Base-by-base conservation (phyloP, 1,139 yeast species). In the Candida tropicalis region DNA sequence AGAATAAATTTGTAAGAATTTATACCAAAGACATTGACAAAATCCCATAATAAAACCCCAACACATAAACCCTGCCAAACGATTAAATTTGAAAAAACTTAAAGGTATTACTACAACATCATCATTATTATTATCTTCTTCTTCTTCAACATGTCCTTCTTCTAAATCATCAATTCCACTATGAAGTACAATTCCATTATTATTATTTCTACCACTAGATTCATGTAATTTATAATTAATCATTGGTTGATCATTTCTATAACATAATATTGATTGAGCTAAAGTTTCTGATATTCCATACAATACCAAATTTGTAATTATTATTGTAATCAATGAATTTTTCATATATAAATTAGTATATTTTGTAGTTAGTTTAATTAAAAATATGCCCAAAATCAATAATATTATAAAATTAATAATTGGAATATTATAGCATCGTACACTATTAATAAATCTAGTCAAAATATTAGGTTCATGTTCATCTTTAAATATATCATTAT, bases 41-140 rank as follows among this genome's bases (percentile, higher is more conserved):
- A 88, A 84, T 0, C 97, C 86, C 68, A 89, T 78, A 4, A 85
- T 60, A 47, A 87, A 79, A 1, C 97, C 96, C 97, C 97, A 91
- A 36, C 81, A 69, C 73, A 89, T 83, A 58, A 91, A 91, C 10
- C 95, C 86, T 0, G 85, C 77, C 57, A 90, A 76, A 48, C 97
- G 73, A 46, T 79, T 70, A 55, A 88, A 85, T 44, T 81, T 76
- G 62, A 86, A 90, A 46, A 57, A 72, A 5, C 77, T 60, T 17
- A 69, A 59, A 16, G 40, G 43, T 5, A 42, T 56, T 47, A 38
- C 40, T 0, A 57, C 51, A 5, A 27, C 40, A 9, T 49, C 33
- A 4, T 36, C 42, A 4, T 31, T 4, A 11, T 36, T 42, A 7
- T 39, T 38, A 8, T 35, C 27, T 20, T 40, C 40, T 28, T 40